Base-by-base conservation (phyloP, 768 basidiomycete species). In the Naganishia friedmannii region DNA sequence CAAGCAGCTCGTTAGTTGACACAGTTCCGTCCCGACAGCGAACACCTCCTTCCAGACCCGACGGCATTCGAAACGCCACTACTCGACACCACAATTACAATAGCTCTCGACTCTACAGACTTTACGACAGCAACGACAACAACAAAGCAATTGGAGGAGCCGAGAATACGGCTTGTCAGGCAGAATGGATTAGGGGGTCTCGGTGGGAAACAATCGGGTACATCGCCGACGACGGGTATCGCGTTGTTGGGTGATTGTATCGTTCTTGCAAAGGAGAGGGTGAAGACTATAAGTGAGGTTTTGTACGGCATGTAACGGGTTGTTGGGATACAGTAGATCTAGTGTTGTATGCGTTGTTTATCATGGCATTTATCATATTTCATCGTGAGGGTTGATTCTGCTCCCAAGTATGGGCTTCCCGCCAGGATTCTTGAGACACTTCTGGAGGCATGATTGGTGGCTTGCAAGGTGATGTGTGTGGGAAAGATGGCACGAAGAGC, bases 21-120 rank as follows among this genome's bases (percentile, higher is more conserved):
- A 31, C 45, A 23, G 19, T 8, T 19, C 21, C 7, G 54, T 34
- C 53, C 28, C 26, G 12, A 58, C 74, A 90, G 89, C 37, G 85
- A 86, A 58, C 83, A 86, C 29, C 78, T 94, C 12, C 82, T 97
- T 4, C 84, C 88, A 60, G 86, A 88, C 75, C 91, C 93, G 0
- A 83, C 92, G 0, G 84, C 92, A 0, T 96, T 95, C 79, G 95
- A 98, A 82, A 89, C 93, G 73, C 90, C 91, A 0, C 84, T 96
- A 8, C 85, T 93, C 66, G 87, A 90, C 17, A 88, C 91, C 0
- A 85, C 85, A 0, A 77, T 79, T 17, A 75, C 74, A 0, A 74
- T 80, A 53, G 78, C 77, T 0, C 68, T 80, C 6, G 76, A 80
- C 53, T 71, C 78, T 34, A 19, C 48, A 0, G 72, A 67, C 26